Evolutionary conservation across 352 stramenopile species (phyloP), one percentile per base, ranked within the genome.

Genomic region (Globisporangium camurandrum): DNA sequence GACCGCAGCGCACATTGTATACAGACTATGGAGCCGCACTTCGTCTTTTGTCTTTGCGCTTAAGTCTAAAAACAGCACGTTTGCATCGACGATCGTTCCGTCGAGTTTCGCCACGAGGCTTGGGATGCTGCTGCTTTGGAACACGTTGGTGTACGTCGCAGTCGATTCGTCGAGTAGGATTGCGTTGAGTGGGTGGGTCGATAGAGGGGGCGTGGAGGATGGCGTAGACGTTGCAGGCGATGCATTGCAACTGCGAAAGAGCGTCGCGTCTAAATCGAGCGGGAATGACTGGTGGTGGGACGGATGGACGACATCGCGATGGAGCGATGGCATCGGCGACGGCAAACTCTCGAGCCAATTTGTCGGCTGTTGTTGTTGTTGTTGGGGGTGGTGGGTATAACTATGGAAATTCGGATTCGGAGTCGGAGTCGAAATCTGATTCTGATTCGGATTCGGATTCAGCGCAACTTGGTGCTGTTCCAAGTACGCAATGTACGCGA

Each of bases 1-100:
- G 57, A 77, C 67, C 26, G 74, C 67, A 1, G 77, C 83, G 59
- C 76, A 88, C 71, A 91, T 85, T 37, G 76, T 87, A 65, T 88
- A 91, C 23, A 91, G 55, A 27, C 68, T 87, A 64, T 88, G 76
- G 23, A 87, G 68, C 0, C 76, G 71, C 39, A 90, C 63, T 49
- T 90, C 79, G 46, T 88, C 79, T 7, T 86, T 80, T 37, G 84
- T 88, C 59, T 86, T 86, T 65, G 71, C 82, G 58, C 71, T 85
- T 11, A 88, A 65, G 63, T 91, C 76, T 31, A 86, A 57, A 53
- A 91, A 91, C 20, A 91, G 61, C 33, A 60, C 51, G 60, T 88
- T 91, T 37, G 79, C 76, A 43, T 91, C 76, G 14, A 91, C 73
- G 46, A 91, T 86, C 14, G 76, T 86, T 48, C 79, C 76, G 45